Conservation (phyloP, 2,329 filamentous ascomycete species). For the Colletotrichum sp. region DNA sequence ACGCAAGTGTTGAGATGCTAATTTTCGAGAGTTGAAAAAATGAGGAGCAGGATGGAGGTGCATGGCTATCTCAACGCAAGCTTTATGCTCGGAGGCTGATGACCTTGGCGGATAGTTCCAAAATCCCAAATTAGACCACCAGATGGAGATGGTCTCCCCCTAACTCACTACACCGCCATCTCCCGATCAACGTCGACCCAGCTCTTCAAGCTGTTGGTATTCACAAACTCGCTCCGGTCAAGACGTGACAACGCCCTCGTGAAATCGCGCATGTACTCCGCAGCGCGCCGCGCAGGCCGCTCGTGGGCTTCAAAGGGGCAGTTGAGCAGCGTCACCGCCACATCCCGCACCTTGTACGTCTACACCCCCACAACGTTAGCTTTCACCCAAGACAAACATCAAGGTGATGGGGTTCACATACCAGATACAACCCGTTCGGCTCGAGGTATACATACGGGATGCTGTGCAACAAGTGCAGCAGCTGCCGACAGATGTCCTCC, state of each 20-base stretch:
- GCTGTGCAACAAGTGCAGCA: constrained; percentile 37
- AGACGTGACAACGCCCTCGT: constrained; percentile 29
- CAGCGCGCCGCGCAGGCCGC: constrained; percentile 26
- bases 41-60: neutral
- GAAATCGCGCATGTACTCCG: constrained; percentile 33
- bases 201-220: constrained; percentile 32
- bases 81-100: too few relatives aligned
- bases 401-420: constrained; percentile 5
- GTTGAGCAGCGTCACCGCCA: constrained; percentile 35
- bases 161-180: neutral
- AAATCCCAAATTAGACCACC: too few relatives aligned
- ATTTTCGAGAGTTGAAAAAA: neutral
- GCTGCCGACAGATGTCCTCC: constrained; percentile 39
- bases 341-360: constrained; percentile 39
- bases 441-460: constrained; percentile 35
- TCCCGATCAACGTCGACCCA: constrained; percentile 31
- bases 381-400: neutral
- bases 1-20: neutral
- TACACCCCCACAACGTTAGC: neutral
- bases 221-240: constrained; percentile 35
- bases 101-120: neutral
- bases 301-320: constrained; percentile 35
- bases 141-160: too few relatives aligned
- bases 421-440: constrained; percentile 37
- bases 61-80: too few relatives aligned